Conservation (phyloP, 108 stramenopile species). For the Cylindrotheca closterium region DNA sequence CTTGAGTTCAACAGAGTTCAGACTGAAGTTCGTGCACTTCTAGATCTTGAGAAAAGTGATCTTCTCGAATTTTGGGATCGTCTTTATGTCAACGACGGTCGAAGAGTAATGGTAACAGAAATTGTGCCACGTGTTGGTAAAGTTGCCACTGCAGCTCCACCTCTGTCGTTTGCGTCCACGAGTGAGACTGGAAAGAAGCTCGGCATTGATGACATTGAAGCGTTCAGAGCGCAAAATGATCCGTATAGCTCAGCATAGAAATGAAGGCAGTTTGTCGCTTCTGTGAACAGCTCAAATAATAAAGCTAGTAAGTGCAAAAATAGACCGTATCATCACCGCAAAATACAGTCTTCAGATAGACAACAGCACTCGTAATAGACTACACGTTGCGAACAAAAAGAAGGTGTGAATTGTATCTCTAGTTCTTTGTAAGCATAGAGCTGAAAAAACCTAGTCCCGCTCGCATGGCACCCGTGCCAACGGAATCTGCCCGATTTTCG, state of each 20-base stretch:
- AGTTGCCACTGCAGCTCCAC: slow-evolving; percentile 58
- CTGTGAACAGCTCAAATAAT: not conserved
- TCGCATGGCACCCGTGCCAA: slow-evolving; percentile 63
- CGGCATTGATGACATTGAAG: slow-evolving; percentile 68
- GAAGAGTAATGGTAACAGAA: slow-evolving; percentile 67
- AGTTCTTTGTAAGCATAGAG: slow-evolving; percentile 78
- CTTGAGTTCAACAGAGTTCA: slow-evolving; percentile 75
- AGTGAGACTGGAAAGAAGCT: slow-evolving; percentile 28
- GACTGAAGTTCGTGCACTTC: slow-evolving; percentile 61
- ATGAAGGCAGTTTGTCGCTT: not conserved
- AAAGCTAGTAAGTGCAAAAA: too few species aligned
- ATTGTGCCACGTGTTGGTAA: slow-evolving; percentile 60
- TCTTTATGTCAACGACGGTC: slow-evolving; percentile 47
- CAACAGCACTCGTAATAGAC: too few species aligned
- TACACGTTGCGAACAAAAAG: too few species aligned
- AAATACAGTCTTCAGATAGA: too few species aligned
- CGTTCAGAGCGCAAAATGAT: slow-evolving; percentile 34
- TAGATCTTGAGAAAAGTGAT: slow-evolving; percentile 67
- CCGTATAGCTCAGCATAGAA: not conserved
- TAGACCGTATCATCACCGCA: too few species aligned
- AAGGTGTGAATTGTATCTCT: too few species aligned
- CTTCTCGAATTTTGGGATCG: slow-evolving; percentile 74
- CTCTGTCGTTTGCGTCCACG: not conserved
- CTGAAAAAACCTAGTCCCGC: slow-evolving; percentile 77
- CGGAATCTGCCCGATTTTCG: slow-evolving; percentile 24